Evolutionary conservation across 2,329 filamentous ascomycete genomes (phyloP).

Genomic region (Periconia sp.): DNA sequence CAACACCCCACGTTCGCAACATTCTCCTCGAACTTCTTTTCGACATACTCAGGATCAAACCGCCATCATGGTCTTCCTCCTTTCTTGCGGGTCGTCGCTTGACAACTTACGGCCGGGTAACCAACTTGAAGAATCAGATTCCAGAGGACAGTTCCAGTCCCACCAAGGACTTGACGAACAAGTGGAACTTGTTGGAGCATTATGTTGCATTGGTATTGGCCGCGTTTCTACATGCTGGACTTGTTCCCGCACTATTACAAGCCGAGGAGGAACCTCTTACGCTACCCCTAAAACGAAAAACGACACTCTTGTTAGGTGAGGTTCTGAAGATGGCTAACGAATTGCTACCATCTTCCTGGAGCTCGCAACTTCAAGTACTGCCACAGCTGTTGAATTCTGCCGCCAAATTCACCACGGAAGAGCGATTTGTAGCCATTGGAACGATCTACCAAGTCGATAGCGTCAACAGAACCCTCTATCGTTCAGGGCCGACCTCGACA

Average conservation of each 20-base stretch:
- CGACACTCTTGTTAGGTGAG: slow-evolving; percentile 87
- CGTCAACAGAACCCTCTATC: slow-evolving; percentile 87
- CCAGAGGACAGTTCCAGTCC: slow-evolving; percentile 57
- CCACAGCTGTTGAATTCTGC: slow-evolving; percentile 82
- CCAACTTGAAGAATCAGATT: slow-evolving; percentile 70
- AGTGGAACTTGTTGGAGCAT: slow-evolving; percentile 84
- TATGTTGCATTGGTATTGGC: slow-evolving; percentile 88
- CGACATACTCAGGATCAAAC: slow-evolving; percentile 82
- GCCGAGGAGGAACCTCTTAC: slow-evolving; percentile 71
- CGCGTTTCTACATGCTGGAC: slow-evolving; percentile 77
- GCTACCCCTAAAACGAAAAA: slow-evolving; percentile 77
- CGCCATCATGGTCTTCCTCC: slow-evolving; percentile 90
- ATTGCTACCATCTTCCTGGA: slow-evolving; percentile 79
- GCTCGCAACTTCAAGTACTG: slow-evolving; percentile 80
- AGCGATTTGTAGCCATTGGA: slow-evolving; percentile 78
- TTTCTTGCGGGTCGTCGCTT: slow-evolving; percentile 89
- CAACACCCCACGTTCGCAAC: slow-evolving; percentile 62
- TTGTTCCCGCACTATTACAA: slow-evolving; percentile 57
- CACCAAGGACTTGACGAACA: slow-evolving; percentile 64
- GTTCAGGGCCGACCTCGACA: slow-evolving; percentile 60
- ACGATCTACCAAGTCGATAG: slow-evolving; percentile 98
- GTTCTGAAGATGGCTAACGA: slow-evolving; percentile 86
- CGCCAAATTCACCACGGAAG: slow-evolving; percentile 68
- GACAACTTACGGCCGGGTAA: slow-evolving; percentile 94
- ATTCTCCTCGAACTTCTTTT: slow-evolving; percentile 88